Percentiles rank a stretch among this genome's conserved stretches.
Evolutionary conservation across 2,329 filamentous ascomycete species (phyloP).

Genomic region (Pochonia chlamydosporia): DNA sequence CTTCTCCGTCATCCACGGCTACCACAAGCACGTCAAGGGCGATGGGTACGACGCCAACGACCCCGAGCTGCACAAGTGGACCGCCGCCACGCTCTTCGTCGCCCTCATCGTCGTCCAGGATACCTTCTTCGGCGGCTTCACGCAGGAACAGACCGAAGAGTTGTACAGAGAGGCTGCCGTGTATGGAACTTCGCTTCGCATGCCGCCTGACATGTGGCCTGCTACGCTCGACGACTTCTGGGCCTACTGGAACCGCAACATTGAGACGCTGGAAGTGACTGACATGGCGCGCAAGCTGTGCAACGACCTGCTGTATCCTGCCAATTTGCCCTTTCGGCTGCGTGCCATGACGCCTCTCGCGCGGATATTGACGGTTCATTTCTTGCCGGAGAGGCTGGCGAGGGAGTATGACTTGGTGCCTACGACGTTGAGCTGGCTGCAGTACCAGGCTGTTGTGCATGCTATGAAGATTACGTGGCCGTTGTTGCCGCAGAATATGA

Average conservation of each 20-base stretch:
- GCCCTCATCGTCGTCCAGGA: constrained; percentile 28
- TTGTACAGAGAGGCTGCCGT: constrained; percentile 21
- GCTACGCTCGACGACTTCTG: constrained; percentile 26
- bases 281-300: constrained; percentile 21
- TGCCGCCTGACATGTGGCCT: constrained; percentile 30
- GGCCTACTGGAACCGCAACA: constrained; percentile 30
- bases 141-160: constrained; percentile 17
- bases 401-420: constrained; percentile 17
- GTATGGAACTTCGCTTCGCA: constrained; percentile 22
- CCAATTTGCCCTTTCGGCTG: constrained; percentile 15
- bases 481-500: constrained; percentile 8
- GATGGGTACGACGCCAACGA: constrained; percentile 29
- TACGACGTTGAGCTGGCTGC: constrained; percentile 15
- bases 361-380: constrained; percentile 12
- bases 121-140: constrained; percentile 26
- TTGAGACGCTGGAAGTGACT: constrained; percentile 26
- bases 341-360: constrained; percentile 15
- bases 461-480: constrained; percentile 9
- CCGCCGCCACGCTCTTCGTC: constrained; percentile 33
- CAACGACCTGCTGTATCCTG: constrained; percentile 18
- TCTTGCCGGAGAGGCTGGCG: constrained; percentile 14
- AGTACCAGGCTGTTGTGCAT: constrained; percentile 10
- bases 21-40: constrained; percentile 26
- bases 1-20: constrained; percentile 28
- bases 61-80: constrained; percentile 31